phyloP scores from a whole-genome alignment of 1,284 basidiomycete genomes.

The Tetrapyrgos nigripes region DNA sequence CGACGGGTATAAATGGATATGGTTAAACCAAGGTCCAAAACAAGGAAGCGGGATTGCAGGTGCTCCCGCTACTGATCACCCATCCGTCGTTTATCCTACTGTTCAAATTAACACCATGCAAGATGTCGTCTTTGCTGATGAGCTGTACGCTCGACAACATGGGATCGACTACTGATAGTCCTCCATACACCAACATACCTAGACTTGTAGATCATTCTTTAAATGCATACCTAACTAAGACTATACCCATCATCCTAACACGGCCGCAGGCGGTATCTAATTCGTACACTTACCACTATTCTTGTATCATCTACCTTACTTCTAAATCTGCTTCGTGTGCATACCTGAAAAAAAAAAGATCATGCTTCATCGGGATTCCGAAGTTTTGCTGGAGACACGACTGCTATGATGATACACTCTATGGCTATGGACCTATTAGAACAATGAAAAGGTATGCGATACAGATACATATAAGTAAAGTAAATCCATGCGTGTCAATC shows the following conservation, averaged over 20 bases:
- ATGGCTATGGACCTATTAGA: background rate
- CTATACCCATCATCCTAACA: too few relatives aligned
- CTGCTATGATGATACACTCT: background rate
- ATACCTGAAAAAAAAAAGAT: too few relatives aligned
- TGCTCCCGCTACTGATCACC: background rate
- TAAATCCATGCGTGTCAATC: conserved; percentile 11
- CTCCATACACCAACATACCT: too few relatives aligned
- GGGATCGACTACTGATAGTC: background rate
- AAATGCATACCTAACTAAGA: too few relatives aligned
- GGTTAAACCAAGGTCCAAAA: conserved; percentile 44
- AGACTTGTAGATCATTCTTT: too few relatives aligned
- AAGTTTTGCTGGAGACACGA: too few relatives aligned
- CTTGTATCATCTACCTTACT: too few relatives aligned
- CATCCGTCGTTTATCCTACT: background rate
- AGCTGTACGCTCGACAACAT: conserved; percentile 15
- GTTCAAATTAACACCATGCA: background rate
- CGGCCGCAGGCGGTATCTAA: too few relatives aligned
- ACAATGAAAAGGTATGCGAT: conserved; percentile 20
- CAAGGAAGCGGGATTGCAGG: background rate
- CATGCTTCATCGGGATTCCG: too few relatives aligned
- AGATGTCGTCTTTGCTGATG: conserved; percentile 20
- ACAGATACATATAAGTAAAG: conserved; percentile 27
- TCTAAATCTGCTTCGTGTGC: too few relatives aligned
- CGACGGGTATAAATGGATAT: conserved; percentile 55
- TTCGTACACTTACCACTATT: too few relatives aligned